These are phyloP conservation scores for Heliamphora exappendiculata DNA, from an alignment of 148 eudicot species.

Conservation along the genomic window DNA sequence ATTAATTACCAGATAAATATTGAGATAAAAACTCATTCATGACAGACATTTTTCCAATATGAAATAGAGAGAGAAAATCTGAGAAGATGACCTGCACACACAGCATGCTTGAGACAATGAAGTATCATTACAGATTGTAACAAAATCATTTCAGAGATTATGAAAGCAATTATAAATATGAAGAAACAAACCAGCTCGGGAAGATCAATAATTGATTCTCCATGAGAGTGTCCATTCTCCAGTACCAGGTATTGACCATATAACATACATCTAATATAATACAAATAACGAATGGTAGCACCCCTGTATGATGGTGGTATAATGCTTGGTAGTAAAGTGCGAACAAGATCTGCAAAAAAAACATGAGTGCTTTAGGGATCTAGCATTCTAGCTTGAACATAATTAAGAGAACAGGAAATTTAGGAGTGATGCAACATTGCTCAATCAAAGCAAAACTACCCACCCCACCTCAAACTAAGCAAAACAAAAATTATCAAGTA, in stretches of 20 bases:
- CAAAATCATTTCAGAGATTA: not conserved
- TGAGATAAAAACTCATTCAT: not conserved
- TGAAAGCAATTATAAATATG: not conserved
- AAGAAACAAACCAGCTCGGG: constrained; percentile 51
- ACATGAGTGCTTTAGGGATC: not conserved
- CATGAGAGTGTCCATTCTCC: constrained; percentile 54
- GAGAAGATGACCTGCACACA: not conserved
- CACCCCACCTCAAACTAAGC: not conserved
- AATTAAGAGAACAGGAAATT: not conserved
- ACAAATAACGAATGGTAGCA: constrained; percentile 76
- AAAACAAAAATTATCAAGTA: not conserved
- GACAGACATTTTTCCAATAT: not conserved
- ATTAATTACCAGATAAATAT: too few relatives aligned
- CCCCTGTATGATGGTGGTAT: constrained; percentile 93
- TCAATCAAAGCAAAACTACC: not conserved
- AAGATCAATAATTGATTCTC: constrained; percentile 38
- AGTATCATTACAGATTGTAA: not conserved
- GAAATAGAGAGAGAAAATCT: not conserved
- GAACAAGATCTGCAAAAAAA: constrained; percentile 67
- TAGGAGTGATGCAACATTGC: not conserved
- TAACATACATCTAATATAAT: constrained; percentile 62
- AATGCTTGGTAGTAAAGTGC: constrained; percentile 60
- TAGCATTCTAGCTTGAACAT: not conserved
- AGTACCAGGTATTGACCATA: constrained; percentile 56
- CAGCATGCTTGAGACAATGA: not conserved